Base-by-base conservation (phyloP, 805 yeast species). In the Lachancea nothofagi region DNA sequence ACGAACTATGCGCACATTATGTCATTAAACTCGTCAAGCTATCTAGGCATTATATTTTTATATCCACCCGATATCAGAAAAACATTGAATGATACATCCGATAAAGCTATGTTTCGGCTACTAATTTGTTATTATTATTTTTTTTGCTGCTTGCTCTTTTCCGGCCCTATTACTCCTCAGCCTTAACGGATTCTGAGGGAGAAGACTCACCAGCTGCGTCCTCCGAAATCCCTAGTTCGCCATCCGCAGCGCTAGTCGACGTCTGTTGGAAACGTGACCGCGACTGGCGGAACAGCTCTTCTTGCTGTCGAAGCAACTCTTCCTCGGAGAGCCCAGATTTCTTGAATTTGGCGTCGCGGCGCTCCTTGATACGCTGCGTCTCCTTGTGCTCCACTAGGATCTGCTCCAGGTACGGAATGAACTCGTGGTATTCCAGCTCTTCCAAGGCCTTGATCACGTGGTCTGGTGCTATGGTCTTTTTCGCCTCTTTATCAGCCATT, bases 381-480 rank as follows among this genome's bases (percentile, higher is more conserved):
- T 88, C 96, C 63, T 87, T 89, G 64, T 89, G 96, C 50, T 89
- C 96, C 31, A 71, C 75, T 47, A 90, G 69, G 17, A 85, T 85
- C 47, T 81, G 80, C 53, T 84, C 81, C 32, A 93, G 75, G 20
- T 86, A 81, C 25, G 83, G 89, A 37, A 93, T 71, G 60, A 90
- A 93, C 43, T 85, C 88, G 21, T 72, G 73, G 61, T 87, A 93
- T 20, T 95, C 98, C 40, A 93, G 70, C 53, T 84, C 95, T 45
- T 77, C 80, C 32, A 93, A 66, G 0, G 97, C 97, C 54, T 81
- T 83, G 47, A 90, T 74, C 27, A 93, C 97, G 59, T 93, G 98
- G 59, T 93, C 98, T 2, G 95, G 83, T 0, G 96, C 95, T 31
- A 93, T 93, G 2, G 98, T 93, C 64, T 93, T 93, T 62, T 93